These are phyloP conservation scores for Pichia heedii DNA, from an alignment of 805 yeast species.

Conservation along the genomic window DNA sequence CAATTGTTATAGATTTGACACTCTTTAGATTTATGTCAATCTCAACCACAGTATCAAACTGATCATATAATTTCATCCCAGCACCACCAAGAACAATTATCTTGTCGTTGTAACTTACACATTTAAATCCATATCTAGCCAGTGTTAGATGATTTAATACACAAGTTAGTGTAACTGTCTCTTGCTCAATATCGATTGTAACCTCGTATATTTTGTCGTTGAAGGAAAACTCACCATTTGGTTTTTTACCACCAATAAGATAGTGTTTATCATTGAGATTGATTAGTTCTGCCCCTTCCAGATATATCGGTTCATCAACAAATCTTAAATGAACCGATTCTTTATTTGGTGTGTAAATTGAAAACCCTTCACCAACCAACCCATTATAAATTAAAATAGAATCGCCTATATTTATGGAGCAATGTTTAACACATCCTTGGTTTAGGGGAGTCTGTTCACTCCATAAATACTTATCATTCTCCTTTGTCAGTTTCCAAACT, in stretches of 20 bases:
- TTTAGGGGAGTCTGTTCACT: slow-evolving; percentile 30
- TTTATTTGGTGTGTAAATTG: slow-evolving; percentile 17
- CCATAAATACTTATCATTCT: slow-evolving; percentile 31
- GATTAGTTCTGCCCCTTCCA: slow-evolving; percentile 3
- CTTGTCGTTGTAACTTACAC: slow-evolving; percentile 23
- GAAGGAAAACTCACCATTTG: slow-evolving; percentile 18
- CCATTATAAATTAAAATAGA: slow-evolving; percentile 48
- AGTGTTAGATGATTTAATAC: slow-evolving; percentile 24
- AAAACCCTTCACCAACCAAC: not conserved
- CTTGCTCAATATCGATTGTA: slow-evolving; percentile 8
- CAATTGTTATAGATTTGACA: slow-evolving; percentile 24
- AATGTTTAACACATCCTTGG: slow-evolving; percentile 43
- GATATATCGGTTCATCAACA: not conserved
- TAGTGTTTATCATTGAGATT: slow-evolving; percentile 26
- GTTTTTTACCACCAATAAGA: slow-evolving; percentile 39
- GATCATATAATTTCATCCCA: slow-evolving; percentile 26
- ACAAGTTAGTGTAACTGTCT: slow-evolving; percentile 15
- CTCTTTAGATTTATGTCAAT: slow-evolving; percentile 17
- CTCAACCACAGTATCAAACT: slow-evolving; percentile 29
- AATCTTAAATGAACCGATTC: slow-evolving; percentile 5
- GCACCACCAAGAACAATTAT: slow-evolving; percentile 13
- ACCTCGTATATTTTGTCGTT: slow-evolving; percentile 29
- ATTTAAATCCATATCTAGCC: slow-evolving; percentile 43
- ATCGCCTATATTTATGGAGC: slow-evolving; percentile 25
- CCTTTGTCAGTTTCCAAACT: slow-evolving; percentile 30